These are phyloP conservation scores for Rosellinia necatrix DNA, from an alignment of 2,329 filamentous ascomycete genomes.

Conservation along the genomic window DNA sequence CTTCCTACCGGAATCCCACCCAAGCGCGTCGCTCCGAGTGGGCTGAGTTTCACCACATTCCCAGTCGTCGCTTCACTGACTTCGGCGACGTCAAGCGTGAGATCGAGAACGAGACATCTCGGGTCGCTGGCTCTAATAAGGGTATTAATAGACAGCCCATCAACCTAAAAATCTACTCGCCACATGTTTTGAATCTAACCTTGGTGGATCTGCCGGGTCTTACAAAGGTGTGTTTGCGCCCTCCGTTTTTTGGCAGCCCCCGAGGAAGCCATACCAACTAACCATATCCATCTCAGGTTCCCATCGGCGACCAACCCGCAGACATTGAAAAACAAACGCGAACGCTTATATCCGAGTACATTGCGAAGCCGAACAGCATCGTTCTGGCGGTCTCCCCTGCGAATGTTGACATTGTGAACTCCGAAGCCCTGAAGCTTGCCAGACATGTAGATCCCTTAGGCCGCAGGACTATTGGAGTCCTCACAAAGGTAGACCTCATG, in stretches of 20 bases:
- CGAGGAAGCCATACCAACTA: conserved; percentile 17
- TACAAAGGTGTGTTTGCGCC: conserved; percentile 72
- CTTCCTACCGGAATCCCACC: conserved; percentile 78
- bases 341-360: conserved; percentile 96
- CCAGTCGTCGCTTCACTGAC: conserved; percentile 85
- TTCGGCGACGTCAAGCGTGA: conserved; percentile 93
- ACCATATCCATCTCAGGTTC: conserved; percentile 62
- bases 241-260: background rate
- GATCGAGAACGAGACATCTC: conserved; percentile 94
- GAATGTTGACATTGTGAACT: conserved; percentile 98
- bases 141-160: conserved; percentile 97
- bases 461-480: conserved; percentile 90
- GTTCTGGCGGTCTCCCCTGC: conserved; percentile 95
- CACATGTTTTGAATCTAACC: conserved; percentile 93
- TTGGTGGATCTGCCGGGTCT: conserved; percentile 93
- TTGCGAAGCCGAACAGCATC: conserved; percentile 98
- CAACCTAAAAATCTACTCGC: conserved; percentile 98
- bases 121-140: conserved; percentile 93
- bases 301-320: conserved; percentile 94
- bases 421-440: conserved; percentile 93
- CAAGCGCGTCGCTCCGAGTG: conserved; percentile 72
- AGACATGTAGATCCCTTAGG: conserved; percentile 96
- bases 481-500: conserved; percentile 98
- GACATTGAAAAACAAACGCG: conserved; percentile 99
- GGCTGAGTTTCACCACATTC: conserved; percentile 97